Conservation (phyloP, 148 eudicot species). For the Vaccinium macrocarpon region DNA sequence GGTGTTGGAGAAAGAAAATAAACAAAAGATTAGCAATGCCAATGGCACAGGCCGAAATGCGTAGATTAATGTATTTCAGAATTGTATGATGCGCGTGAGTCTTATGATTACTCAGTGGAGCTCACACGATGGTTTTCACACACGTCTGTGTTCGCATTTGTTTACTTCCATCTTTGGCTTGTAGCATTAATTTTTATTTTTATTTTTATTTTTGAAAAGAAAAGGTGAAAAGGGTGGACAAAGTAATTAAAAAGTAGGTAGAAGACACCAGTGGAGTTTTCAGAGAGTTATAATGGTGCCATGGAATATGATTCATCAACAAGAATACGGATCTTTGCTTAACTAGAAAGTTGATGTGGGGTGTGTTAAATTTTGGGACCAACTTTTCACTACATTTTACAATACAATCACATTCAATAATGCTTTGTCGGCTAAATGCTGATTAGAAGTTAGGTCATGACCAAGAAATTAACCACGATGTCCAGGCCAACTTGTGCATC, state of each 20-base stretch:
- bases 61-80: no score
- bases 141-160: no score
- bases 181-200: no score
- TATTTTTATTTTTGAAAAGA: no score
- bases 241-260: not conserved
- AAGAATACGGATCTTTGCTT: conserved; percentile 9
- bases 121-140: no score
- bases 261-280: not conserved
- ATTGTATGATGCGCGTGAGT: no score
- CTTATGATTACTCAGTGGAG: no score
- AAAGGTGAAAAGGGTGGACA: not conserved
- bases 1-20: not conserved
- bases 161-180: no score
- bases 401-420: conserved; percentile 5
- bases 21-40: not conserved
- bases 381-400: not conserved
- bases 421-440: conserved; percentile 10
- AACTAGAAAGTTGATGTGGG: conserved; percentile 5
- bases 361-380: not conserved
- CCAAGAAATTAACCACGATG: not conserved
- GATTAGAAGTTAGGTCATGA: not conserved
- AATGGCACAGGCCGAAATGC: no score
- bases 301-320: conserved; percentile 9
- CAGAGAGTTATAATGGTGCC: conserved; percentile 6
- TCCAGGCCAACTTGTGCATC: no score